Conservation (phyloP, 768 basidiomycete species). For the Royoungia palumana region DNA sequence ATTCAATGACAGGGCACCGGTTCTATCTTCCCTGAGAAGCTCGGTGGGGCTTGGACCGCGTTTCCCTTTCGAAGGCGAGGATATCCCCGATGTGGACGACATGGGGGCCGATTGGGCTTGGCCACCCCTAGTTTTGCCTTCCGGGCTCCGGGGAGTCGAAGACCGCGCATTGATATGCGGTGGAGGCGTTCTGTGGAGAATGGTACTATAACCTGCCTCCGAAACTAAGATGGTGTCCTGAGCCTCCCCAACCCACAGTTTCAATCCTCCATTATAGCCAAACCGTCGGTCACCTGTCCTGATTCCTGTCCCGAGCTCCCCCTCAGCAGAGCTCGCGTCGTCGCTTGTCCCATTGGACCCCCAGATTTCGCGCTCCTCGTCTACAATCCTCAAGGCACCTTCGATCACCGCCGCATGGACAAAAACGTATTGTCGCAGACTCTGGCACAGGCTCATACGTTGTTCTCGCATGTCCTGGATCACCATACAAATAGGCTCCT, state of each 20-base stretch:
- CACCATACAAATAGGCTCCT: slow-evolving; percentile 76
- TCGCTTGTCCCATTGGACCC: slow-evolving; percentile 21
- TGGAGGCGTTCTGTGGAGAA: slow-evolving; percentile 5
- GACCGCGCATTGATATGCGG: slow-evolving; percentile 6
- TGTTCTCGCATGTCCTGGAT: slow-evolving; percentile 95
- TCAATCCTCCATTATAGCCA: slow-evolving; percentile 12
- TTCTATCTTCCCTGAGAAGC: slow-evolving; percentile 56
- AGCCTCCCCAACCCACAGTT: slow-evolving; percentile 1
- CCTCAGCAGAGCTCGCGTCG: slow-evolving; percentile 17
- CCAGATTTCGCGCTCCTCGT: slow-evolving; percentile 57
- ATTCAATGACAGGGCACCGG: slow-evolving; percentile 51
- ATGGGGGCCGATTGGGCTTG: slow-evolving; percentile 3
- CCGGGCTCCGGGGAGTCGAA: slow-evolving; percentile 2
- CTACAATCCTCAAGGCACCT: slow-evolving; percentile 72
- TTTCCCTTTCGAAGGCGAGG: slow-evolving; percentile 49
- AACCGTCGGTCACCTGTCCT: slow-evolving; percentile 18
- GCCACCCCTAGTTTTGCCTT: slow-evolving; percentile 2
- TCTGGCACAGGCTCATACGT: slow-evolving; percentile 95
- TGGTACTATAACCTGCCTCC: not conserved
- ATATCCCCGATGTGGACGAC: slow-evolving; percentile 16
- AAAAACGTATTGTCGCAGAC: slow-evolving; percentile 90
- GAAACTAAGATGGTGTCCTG: not conserved
- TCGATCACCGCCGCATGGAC: slow-evolving; percentile 84
- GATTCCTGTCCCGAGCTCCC: slow-evolving; percentile 1
- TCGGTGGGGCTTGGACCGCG: slow-evolving; percentile 72